Base-by-base conservation (phyloP, 495 filamentous ascomycete species). In the Pseudoneurospora amorphoporcata region DNA sequence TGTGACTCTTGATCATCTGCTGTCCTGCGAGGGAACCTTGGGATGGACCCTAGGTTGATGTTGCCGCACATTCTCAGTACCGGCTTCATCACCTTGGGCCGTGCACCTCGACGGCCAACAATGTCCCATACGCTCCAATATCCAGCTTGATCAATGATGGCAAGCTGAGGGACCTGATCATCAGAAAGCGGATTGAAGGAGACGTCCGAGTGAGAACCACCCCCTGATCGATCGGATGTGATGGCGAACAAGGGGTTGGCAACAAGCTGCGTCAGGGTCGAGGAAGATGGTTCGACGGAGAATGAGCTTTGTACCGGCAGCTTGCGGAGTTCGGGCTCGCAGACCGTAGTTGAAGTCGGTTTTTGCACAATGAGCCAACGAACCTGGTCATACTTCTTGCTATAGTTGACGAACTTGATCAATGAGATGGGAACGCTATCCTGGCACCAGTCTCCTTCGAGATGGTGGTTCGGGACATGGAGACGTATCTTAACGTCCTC, bases 71-170 rank as follows among this genome's bases (percentile, higher is more conserved):
- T 74, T n/a, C n/a, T 76, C 68, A 75, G 37, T 19, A 80, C 69
- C 5, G 78, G 76, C 9, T 39, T 74, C 45, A 76, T 70, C 39
- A 72, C 79, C 53, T 84, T 80, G 2, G 79, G 75, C 29, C 85
- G 83, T 42, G 82, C 81, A 42, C 72, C 42, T 61, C 73, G 70
- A n/a, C 71, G 71, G 12, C 73, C 78, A 12, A 37, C 70, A 29
- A 96, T 80, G 72, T 93, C 87, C 90, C 91, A 96, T 4, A 96
- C 78, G 75, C 82, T 89, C 94, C 94, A 97, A 40, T 84, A 82
- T 0, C 93, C 94, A 61, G 80, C 76, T 47, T 88, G 85, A 77
- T 97, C 94, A 32, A 97, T 84, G 32, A 95, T 85, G 10, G 84
- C 92, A 68, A 97, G 81, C 78, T 92, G 90, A 14, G 81, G 81